A percentile compares a stretch with the other conserved stretches of the same genome.
Evolutionary conservation across 2,329 filamentous ascomycete species (phyloP).

Genomic region (Beauveria sp.): DNA sequence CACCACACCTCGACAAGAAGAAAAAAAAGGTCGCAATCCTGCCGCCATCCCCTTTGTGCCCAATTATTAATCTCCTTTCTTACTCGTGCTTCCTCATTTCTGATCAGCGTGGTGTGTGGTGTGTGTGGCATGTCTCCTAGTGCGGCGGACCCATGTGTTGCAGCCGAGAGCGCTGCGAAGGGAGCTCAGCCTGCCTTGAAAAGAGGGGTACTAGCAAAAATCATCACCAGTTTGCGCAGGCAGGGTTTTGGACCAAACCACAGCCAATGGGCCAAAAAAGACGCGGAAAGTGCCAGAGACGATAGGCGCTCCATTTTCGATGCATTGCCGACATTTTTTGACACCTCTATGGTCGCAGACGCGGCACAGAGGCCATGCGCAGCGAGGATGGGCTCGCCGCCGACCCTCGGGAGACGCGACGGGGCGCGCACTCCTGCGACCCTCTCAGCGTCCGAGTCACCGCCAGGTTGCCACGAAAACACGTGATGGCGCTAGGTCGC

Average conservation of each 20-base stretch:
- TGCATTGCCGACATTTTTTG: slow-evolving; percentile 11
- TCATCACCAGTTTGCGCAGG: slow-evolving; percentile 6
- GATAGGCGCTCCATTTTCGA: not conserved
- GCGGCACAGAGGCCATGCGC: not conserved
- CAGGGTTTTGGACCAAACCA: slow-evolving; percentile 15
- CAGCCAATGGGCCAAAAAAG: slow-evolving; percentile 14
- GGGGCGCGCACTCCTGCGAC: slow-evolving; percentile 31
- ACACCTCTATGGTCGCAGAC: slow-evolving; percentile 22
- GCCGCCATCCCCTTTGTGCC: not conserved
- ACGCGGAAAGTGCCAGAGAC: slow-evolving; percentile 17
- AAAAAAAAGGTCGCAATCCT: not conserved
- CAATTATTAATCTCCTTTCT: slow-evolving; percentile 4
- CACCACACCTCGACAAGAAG: no score
- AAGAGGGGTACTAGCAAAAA: slow-evolving; percentile 3
- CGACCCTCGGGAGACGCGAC: slow-evolving; percentile 37
- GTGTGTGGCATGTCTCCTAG: slow-evolving; percentile 4
- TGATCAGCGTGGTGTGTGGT: slow-evolving; percentile 6
- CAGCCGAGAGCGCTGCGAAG: not conserved
- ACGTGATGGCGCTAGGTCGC: slow-evolving; percentile 27
- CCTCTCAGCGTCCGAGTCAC: slow-evolving; percentile 23
- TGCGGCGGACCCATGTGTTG: not conserved
- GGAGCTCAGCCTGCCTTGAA: not conserved
- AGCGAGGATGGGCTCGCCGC: slow-evolving; percentile 31
- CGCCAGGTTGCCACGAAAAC: slow-evolving; percentile 36
- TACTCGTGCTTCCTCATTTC: slow-evolving; percentile 10